Percentiles rank a stretch among this genome's conserved stretches.
These are phyloP conservation scores for Geotrichum citri-aurantii DNA, from an alignment of 1,139 yeast species.

Conservation along the genomic window DNA sequence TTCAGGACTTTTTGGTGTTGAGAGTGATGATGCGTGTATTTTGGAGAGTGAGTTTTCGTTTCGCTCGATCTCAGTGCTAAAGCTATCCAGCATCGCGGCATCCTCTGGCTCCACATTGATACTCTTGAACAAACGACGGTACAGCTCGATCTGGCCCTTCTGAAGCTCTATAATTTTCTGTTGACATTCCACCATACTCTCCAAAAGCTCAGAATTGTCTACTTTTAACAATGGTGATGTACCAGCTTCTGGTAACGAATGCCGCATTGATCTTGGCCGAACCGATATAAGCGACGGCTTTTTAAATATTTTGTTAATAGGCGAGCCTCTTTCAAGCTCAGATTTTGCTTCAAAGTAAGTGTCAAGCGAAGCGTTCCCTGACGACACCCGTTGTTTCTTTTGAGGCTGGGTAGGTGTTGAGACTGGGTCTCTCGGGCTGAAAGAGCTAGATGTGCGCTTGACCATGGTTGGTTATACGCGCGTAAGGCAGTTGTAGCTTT, in stretches of 20 bases:
- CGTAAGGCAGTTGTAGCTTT: background rate
- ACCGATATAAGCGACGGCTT: background rate
- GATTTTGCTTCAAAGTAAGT: background rate
- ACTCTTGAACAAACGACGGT: background rate
- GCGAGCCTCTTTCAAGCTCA: background rate
- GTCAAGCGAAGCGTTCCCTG: background rate
- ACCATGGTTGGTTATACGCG: background rate
- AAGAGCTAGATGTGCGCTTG: background rate
- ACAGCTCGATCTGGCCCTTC: slow-evolving; percentile 4
- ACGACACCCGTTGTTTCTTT: background rate
- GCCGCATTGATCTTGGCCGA: background rate
- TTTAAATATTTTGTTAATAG: background rate
- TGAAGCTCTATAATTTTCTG: slow-evolving; percentile 12
- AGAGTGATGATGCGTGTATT: background rate
- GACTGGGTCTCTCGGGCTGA: background rate
- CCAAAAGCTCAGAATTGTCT: background rate
- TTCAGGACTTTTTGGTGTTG: background rate
- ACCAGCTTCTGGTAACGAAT: background rate
- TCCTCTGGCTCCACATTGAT: background rate
- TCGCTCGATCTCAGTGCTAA: slow-evolving; percentile 4
- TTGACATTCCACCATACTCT: background rate
- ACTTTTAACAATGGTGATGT: background rate
- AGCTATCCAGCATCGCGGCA: slow-evolving; percentile 2
- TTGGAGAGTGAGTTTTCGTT: background rate
- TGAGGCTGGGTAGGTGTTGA: background rate